Conservation (phyloP, 805 yeast genomes). For the Cephaloascus fragrans region DNA sequence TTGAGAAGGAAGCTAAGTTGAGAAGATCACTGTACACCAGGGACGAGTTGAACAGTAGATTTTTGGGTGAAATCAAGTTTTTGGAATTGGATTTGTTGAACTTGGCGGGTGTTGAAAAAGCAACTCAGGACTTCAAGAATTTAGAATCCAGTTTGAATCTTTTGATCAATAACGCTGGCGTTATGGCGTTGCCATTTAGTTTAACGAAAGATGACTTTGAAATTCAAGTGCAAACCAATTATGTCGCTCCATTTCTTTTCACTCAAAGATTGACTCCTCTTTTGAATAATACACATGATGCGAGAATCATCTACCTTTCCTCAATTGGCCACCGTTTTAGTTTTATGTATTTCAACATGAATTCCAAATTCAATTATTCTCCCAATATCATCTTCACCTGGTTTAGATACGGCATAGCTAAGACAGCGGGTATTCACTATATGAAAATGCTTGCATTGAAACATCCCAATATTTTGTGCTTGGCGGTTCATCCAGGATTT, state of each 20-base stretch:
- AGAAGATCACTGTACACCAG: conserved; percentile 9
- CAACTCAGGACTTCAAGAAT: conserved; percentile 34
- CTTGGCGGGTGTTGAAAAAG: conserved; percentile 34
- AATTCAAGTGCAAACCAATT: conserved; percentile 71
- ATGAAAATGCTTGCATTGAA: conserved; percentile 53
- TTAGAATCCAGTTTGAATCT: conserved; percentile 46
- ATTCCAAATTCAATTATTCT: conserved; percentile 37
- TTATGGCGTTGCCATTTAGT: conserved; percentile 65
- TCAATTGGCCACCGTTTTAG: conserved; percentile 58
- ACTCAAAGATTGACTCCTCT: conserved; percentile 50
- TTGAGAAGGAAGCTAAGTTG: conserved; percentile 41
- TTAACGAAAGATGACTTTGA: conserved; percentile 65
- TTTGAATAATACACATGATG: conserved; percentile 26
- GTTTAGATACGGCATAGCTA: conserved; percentile 71
- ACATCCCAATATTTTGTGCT: conserved; percentile 54
- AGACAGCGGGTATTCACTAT: conserved; percentile 69
- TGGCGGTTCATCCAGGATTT: conserved; percentile 76
- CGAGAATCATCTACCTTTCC: conserved; percentile 53
- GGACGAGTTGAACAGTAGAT: conserved; percentile 10
- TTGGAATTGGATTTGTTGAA: conserved; percentile 48
- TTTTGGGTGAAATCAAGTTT: conserved; percentile 41
- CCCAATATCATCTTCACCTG: conserved; percentile 70
- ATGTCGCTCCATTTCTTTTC: conserved; percentile 63
- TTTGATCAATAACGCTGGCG: conserved; percentile 71
- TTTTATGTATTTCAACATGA: conserved; percentile 35